phyloP scores from a whole-genome alignment of 441 rosid species.

The Pelargonium cotyledonis region DNA sequence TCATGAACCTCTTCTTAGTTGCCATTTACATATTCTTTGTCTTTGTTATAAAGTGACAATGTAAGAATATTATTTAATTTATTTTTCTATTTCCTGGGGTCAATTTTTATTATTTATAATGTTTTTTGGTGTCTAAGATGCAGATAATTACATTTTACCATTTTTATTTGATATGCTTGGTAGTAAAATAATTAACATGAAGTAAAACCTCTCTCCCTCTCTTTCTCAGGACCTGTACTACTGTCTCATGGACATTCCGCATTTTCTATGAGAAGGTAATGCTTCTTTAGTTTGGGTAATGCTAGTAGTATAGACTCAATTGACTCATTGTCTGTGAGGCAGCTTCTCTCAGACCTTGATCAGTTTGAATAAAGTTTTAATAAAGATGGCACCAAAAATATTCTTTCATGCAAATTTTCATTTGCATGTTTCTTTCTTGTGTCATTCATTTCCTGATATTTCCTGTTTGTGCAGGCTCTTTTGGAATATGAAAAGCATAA shows the following conservation, averaged over 20 bases:
- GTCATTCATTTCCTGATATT: constrained; percentile 22
- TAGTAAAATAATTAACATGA: constrained; percentile 13
- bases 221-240: constrained; percentile 75
- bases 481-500: constrained; percentile 72
- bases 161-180: constrained; percentile 8
- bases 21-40: background rate
- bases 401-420: background rate
- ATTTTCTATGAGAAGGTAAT: constrained; percentile 85
- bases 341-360: constrained; percentile 1
- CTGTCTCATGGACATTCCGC: constrained; percentile 92
- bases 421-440: constrained; percentile 9
- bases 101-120: no score
- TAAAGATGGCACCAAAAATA: background rate
- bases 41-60: no score
- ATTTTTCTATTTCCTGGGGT: background rate
- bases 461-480: constrained; percentile 48
- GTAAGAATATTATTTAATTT: no score
- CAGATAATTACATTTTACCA: background rate
- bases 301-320: background rate
- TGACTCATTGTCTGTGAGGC: background rate
- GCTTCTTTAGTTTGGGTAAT: constrained; percentile 18
- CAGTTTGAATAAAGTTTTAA: background rate
- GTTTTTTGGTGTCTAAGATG: constrained; percentile 1
- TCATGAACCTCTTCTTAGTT: no score
- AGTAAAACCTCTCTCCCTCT: constrained; percentile 16